Evolutionary conservation across 73 alveolate genomes (phyloP).

Genomic region (Paramecium biaurelia): DNA sequence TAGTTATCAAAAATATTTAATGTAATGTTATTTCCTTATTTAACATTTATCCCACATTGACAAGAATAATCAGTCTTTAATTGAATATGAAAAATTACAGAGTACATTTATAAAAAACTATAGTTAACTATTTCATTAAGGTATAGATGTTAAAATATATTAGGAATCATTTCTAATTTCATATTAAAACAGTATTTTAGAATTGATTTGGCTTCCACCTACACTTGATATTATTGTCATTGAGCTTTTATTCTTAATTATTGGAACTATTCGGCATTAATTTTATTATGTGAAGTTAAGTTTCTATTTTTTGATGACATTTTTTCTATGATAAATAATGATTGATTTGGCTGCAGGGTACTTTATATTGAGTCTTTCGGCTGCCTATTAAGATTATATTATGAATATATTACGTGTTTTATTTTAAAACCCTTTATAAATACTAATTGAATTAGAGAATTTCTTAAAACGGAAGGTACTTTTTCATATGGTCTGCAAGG

Average conservation of each 20-base stretch:
- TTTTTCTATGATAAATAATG: not conserved
- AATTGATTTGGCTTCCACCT: not conserved
- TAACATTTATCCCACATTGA: too few relatives aligned
- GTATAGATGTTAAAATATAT: not conserved
- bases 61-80: not conserved
- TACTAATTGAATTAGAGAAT: not conserved
- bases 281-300: not conserved
- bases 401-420: not conserved
- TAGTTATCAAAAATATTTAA: not conserved
- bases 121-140: not conserved
- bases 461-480: not conserved
- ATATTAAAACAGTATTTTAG: not conserved
- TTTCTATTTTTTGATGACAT: not conserved
- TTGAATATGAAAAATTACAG: not conserved
- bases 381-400: not conserved
- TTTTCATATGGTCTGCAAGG: not conserved
- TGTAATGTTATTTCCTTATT: not conserved
- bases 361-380: not conserved
- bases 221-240: not conserved
- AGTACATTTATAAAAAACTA: not conserved
- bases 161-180: not conserved
- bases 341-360: constrained; percentile 1
- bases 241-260: not conserved
- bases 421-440: not conserved
- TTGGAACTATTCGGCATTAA: not conserved